Evolutionary conservation across 2,329 filamentous ascomycete species (phyloP).

Genomic region (Dothistroma septosporum): DNA sequence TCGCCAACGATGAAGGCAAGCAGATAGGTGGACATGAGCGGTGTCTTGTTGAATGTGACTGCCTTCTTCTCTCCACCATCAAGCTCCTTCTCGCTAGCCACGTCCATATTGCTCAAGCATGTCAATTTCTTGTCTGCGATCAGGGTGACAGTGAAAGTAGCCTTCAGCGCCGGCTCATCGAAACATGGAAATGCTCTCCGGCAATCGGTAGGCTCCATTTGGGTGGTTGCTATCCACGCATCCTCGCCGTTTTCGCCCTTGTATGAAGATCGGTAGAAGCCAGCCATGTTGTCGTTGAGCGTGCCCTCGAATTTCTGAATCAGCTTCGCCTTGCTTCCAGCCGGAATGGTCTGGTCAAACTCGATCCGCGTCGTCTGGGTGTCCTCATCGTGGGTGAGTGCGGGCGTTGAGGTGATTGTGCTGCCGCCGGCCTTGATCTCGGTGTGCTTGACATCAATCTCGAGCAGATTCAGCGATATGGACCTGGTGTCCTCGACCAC

Average conservation of each 20-base stretch:
- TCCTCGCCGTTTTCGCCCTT: conserved; percentile 74
- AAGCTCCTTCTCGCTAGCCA: conserved; percentile 71
- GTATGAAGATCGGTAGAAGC: conserved; percentile 94
- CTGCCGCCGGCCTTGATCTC: conserved; percentile 61
- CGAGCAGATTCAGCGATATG: conserved; percentile 81
- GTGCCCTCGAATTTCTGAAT: conserved; percentile 73
- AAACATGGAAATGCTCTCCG: conserved; percentile 93
- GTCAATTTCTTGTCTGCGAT: conserved; percentile 87
- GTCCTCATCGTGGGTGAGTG: conserved; percentile 69
- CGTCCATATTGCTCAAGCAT: conserved; percentile 96
- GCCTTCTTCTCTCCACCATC: conserved; percentile 68
- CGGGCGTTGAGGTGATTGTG: conserved; percentile 58
- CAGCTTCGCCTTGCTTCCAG: conserved; percentile 72
- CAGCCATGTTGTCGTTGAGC: conserved; percentile 92
- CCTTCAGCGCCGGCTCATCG: conserved; percentile 91
- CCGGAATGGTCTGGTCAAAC: conserved; percentile 68
- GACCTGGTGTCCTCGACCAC: conserved; percentile 79
- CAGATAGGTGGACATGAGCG: conserved; percentile 93
- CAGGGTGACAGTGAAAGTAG: conserved; percentile 84
- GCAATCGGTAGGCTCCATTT: conserved; percentile 96
- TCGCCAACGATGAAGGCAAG: conserved; percentile 91
- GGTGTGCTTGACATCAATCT: conserved; percentile 75
- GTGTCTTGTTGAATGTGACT: conserved; percentile 87
- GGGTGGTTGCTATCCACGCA: conserved; percentile 80
- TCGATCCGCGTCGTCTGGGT: conserved; percentile 77